Evolutionary conservation across 345 rosid genomes (phyloP).

Genomic region (Erodium maritimum): DNA sequence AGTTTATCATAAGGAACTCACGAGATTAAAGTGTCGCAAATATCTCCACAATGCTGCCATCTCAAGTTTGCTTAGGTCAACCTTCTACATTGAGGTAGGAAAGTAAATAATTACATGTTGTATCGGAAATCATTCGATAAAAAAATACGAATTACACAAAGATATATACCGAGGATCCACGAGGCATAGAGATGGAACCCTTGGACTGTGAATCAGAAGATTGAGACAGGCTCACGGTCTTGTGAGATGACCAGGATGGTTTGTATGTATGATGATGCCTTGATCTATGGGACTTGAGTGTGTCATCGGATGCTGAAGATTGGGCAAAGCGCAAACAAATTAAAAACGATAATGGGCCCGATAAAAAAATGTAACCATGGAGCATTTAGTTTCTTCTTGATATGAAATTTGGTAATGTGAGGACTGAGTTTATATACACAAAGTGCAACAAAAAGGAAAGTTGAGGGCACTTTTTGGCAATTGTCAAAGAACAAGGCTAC

Average conservation of each 20-base stretch:
- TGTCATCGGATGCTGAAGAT: constrained; percentile 63
- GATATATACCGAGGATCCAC: constrained; percentile 41
- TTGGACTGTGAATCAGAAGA: constrained; percentile 84
- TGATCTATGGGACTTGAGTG: constrained; percentile 73
- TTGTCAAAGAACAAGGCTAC: too few relatives aligned
- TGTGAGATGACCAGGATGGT: constrained; percentile 63
- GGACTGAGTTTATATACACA: not conserved
- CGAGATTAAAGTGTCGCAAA: constrained; percentile 85
- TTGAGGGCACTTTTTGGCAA: too few relatives aligned
- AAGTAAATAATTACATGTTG: not conserved
- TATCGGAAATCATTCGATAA: not conserved
- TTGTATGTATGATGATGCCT: constrained; percentile 49
- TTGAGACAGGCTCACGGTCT: constrained; percentile 52
- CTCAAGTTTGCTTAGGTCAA: constrained; percentile 89
- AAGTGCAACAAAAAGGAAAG: too few relatives aligned
- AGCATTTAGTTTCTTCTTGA: constrained; percentile 10
- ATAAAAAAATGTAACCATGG: constrained; percentile 21
- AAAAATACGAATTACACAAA: not conserved
- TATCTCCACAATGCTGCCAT: constrained; percentile 80
- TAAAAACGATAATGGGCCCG: constrained; percentile 23
- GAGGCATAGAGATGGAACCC: constrained; percentile 42
- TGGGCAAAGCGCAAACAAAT: constrained; percentile 17
- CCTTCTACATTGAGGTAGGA: constrained; percentile 35
- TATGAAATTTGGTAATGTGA: too few relatives aligned
- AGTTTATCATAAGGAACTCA: constrained; percentile 23